Conservation (phyloP, 345 rosid genomes). For the Acer campestre region DNA sequence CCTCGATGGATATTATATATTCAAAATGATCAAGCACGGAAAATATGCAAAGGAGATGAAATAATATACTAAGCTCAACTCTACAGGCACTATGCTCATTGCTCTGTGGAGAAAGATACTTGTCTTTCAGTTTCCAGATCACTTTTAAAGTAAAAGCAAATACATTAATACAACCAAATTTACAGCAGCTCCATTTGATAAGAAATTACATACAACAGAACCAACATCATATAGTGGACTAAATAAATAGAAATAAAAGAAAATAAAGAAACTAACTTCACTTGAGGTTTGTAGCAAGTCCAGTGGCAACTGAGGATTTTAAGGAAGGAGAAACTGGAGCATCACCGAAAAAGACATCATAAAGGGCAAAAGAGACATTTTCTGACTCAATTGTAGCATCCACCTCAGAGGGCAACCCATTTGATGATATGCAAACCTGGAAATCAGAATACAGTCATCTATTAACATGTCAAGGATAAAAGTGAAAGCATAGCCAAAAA, state of each 20-base stretch:
- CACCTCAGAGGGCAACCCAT: constrained; percentile 50
- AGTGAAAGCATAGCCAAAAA: neutral
- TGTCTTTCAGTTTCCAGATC: too few species aligned
- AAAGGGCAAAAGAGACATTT: constrained; percentile 61
- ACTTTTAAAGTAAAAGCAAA: too few species aligned
- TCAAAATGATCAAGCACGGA: too few species aligned
- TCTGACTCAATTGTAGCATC: constrained; percentile 67
- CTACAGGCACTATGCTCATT: too few species aligned
- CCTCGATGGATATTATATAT: too few species aligned
- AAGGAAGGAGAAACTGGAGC: constrained; percentile 80
- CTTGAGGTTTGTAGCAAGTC: constrained; percentile 47
- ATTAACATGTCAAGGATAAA: neutral
- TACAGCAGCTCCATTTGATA: too few species aligned
- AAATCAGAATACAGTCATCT: constrained; percentile 7
- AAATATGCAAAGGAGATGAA: too few species aligned
- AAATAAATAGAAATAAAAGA: neutral
- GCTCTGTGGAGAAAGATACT: too few species aligned
- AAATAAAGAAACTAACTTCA: constrained; percentile 24
- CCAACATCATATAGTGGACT: too few species aligned
- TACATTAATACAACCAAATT: too few species aligned
- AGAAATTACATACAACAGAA: too few species aligned
- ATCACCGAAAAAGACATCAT: constrained; percentile 76
- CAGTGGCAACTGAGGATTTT: constrained; percentile 63
- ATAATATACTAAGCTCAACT: too few species aligned
- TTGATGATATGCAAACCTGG: constrained; percentile 67